These are phyloP conservation scores for Starmerella sirachaensis DNA, from an alignment of 805 yeast species.

Conservation along the genomic window DNA sequence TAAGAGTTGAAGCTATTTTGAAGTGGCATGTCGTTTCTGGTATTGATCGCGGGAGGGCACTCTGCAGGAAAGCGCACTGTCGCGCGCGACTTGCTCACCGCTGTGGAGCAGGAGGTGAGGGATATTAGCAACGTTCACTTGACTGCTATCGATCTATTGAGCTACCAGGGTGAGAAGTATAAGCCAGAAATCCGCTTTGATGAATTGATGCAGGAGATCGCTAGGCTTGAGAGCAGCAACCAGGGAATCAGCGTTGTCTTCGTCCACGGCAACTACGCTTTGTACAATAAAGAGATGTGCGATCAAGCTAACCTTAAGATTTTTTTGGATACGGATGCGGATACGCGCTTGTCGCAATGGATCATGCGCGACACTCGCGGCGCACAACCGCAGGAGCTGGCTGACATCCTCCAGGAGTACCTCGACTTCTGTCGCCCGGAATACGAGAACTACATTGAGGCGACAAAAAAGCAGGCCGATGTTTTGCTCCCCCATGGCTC, in stretches of 20 bases:
- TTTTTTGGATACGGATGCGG: conserved; percentile 76
- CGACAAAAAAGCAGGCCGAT: conserved; percentile 63
- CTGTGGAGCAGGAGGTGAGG: conserved; percentile 22
- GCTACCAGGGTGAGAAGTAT: conserved; percentile 26
- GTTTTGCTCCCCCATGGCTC: conserved; percentile 63
- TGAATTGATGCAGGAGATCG: conserved; percentile 17
- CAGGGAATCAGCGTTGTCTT: conserved; percentile 30
- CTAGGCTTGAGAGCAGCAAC: conserved; percentile 2
- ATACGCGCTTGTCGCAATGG: conserved; percentile 72
- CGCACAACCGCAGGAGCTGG: conserved; percentile 22
- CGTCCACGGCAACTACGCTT: conserved; percentile 70
- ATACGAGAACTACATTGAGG: conserved; percentile 46
- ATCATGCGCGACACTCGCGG: conserved; percentile 30
- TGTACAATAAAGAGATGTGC: conserved; percentile 49
- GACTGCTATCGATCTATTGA: conserved; percentile 35
- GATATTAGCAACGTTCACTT: conserved; percentile 16
- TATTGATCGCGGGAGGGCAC: conserved; percentile 52
- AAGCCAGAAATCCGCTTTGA: conserved; percentile 29
- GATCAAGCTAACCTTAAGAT: conserved; percentile 51
- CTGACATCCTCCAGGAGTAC: conserved; percentile 34
- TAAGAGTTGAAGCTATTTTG: no score
- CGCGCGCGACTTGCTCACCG: conserved; percentile 28
- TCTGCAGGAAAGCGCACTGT: conserved; percentile 42
- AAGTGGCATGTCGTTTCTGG: conserved; percentile 23
- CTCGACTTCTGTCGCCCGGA: conserved; percentile 50